Conservation (phyloP, 192 early-diverging fungal species). For the Backusella mclennaniae region DNA sequence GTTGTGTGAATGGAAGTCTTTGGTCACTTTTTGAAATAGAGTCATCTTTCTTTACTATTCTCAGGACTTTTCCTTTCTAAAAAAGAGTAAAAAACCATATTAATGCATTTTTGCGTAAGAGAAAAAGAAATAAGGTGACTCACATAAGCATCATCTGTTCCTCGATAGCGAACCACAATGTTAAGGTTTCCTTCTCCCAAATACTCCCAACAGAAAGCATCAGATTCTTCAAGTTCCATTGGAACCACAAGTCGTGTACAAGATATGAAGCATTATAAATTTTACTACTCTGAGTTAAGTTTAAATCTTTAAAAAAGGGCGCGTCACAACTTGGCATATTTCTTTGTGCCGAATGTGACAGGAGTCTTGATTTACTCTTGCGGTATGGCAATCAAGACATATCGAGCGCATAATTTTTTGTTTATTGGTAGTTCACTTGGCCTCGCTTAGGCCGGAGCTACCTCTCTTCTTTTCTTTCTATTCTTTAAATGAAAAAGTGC, state of each 20-base stretch:
- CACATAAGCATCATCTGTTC: conserved; percentile 15
- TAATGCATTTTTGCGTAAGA: not conserved
- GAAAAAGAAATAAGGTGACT: not conserved
- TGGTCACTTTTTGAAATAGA: not conserved
- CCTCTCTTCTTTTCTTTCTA: not conserved
- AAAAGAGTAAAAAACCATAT: not conserved
- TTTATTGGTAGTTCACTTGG: conserved; percentile 26
- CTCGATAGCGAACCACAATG: conserved; percentile 52
- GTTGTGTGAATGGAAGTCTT: not conserved
- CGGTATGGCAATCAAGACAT: conserved; percentile 44
- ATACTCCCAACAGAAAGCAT: conserved; percentile 55
- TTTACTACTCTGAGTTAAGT: not conserved
- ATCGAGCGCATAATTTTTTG: conserved; percentile 45
- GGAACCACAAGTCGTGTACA: conserved; percentile 26
- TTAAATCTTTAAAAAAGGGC: conserved; percentile 32
- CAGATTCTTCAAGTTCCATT: conserved; percentile 1
- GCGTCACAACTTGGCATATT: conserved; percentile 21
- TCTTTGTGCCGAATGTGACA: conserved; percentile 15
- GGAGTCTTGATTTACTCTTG: conserved; percentile 29
- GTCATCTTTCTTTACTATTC: not conserved
- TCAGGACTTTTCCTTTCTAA: conserved; percentile 17
- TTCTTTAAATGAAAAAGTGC: conserved; percentile 1
- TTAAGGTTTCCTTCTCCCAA: conserved; percentile 67
- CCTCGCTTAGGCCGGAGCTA: conserved; percentile 37
- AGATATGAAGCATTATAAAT: not conserved